Conservation (phyloP, 306 rosid species). For the Cicer chorassanicum region DNA sequence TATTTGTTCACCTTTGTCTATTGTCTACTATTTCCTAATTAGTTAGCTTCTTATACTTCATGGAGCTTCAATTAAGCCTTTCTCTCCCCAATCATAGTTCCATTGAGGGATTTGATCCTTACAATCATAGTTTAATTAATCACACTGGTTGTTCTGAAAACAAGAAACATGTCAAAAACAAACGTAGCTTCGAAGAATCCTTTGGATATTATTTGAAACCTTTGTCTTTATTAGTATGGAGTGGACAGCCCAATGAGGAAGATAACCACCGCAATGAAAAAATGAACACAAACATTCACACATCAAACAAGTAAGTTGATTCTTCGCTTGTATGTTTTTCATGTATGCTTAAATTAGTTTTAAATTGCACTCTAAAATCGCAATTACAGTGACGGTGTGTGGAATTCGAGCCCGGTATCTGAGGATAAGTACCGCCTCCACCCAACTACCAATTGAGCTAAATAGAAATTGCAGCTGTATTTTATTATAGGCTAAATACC, state of each 20-base stretch:
- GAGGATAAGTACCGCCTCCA: no score
- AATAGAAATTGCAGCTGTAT: no score
- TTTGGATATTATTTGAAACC: constrained; percentile 48
- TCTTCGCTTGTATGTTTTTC: neutral
- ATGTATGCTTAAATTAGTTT: no score
- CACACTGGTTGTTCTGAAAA: constrained; percentile 35
- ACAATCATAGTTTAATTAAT: constrained; percentile 18
- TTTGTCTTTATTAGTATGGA: constrained; percentile 64
- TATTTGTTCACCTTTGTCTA: constrained; percentile 1
- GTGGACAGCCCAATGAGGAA: constrained; percentile 73
- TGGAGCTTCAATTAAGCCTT: constrained; percentile 74
- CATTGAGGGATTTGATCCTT: constrained; percentile 48
- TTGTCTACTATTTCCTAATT: constrained; percentile 24
- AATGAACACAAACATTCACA: constrained; percentile 44
- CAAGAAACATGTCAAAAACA: constrained; percentile 47
- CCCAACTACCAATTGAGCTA: no score
- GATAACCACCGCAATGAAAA: constrained; percentile 58
- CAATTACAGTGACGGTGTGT: no score
- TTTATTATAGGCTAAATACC: no score
- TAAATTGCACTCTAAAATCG: no score
- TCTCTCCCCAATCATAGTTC: constrained; percentile 54
- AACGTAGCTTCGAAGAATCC: constrained; percentile 67
- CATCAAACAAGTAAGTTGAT: constrained; percentile 58
- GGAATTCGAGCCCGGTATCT: no score
- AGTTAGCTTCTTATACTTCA: constrained; percentile 41